phyloP scores from a whole-genome alignment of 2,329 filamentous ascomycete species.

The Xylaria sp. region DNA sequence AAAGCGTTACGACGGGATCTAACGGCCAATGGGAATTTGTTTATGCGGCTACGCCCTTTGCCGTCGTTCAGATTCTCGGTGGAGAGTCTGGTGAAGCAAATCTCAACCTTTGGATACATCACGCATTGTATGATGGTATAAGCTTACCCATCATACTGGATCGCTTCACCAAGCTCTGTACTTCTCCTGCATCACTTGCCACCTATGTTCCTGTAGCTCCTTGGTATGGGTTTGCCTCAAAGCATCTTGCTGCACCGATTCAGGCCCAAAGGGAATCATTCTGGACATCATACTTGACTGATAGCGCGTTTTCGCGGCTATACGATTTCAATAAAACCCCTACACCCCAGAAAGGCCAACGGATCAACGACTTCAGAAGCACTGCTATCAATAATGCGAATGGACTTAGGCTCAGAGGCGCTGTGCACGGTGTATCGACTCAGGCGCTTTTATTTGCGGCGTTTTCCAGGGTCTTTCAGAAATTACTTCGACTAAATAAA shows the following conservation, averaged over 20 bases:
- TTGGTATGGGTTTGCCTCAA: conserved; percentile 45
- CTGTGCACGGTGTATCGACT: conserved; percentile 67
- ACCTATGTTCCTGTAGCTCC: background rate
- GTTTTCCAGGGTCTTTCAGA: conserved; percentile 63
- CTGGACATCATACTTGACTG: conserved; percentile 61
- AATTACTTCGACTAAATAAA: background rate
- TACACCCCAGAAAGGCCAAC: conserved; percentile 5
- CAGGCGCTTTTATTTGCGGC: conserved; percentile 81
- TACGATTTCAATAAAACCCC: background rate
- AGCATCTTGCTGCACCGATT: conserved; percentile 37
- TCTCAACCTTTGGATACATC: conserved; percentile 74
- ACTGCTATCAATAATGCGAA: conserved; percentile 34
- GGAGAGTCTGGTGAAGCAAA: conserved; percentile 41
- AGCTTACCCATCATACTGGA: conserved; percentile 74
- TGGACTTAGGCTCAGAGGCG: conserved; percentile 39
- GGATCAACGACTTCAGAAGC: conserved; percentile 35
- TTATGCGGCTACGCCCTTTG: conserved; percentile 42
- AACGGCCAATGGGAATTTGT: conserved; percentile 43
- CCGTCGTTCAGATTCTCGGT: conserved; percentile 40
- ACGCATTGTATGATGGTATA: conserved; percentile 88
- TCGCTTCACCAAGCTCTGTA: conserved; percentile 48
- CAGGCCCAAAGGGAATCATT: conserved; percentile 47
- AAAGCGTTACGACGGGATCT: conserved; percentile 23
- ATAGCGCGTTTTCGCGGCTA: conserved; percentile 21
- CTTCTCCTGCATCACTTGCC: background rate